phyloP scores from a whole-genome alignment of 441 rosid genomes.

The Pelargonium citronellum region DNA sequence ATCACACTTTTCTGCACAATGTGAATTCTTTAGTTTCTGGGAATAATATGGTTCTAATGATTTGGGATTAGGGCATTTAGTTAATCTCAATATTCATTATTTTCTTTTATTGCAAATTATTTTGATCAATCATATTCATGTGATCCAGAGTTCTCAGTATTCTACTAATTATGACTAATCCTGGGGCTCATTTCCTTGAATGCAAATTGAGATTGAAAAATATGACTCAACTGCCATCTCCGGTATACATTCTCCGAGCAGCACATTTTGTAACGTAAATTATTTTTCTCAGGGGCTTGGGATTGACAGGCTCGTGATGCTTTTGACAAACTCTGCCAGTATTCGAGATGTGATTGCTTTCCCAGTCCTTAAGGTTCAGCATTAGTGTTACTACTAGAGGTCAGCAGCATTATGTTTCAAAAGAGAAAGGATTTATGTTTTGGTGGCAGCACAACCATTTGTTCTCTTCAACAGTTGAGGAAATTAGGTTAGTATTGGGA shows the following conservation, averaged over 20 bases:
- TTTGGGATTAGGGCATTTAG: neutral
- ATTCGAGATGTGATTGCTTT: slow-evolving; percentile 90
- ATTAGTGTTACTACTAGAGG: slow-evolving; percentile 22
- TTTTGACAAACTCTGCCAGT: slow-evolving; percentile 73
- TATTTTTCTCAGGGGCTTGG: slow-evolving; percentile 66
- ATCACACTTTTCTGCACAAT: neutral
- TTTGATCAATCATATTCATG: too few relatives aligned
- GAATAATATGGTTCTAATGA: neutral
- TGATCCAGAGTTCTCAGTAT: too few relatives aligned
- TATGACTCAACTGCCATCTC: neutral
- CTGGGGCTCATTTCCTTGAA: too few relatives aligned
- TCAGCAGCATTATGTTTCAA: neutral
- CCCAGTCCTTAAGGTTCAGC: slow-evolving; percentile 76
- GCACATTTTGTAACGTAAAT: slow-evolving; percentile 7
- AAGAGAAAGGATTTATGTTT: neutral
- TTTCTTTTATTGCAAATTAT: too few relatives aligned
- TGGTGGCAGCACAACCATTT: neutral
- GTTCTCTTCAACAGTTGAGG: neutral
- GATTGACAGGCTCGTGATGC: slow-evolving; percentile 87
- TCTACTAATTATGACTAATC: too few relatives aligned
- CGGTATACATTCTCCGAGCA: neutral
- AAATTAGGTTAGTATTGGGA: neutral
- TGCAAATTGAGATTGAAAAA: too few relatives aligned
- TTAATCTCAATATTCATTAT: neutral
- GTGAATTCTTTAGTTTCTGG: neutral